Evolutionary conservation across 2,329 filamentous ascomycete genomes (phyloP), one percentile per base, ranked within the genome.

Genomic region (Neurospora sp.): DNA sequence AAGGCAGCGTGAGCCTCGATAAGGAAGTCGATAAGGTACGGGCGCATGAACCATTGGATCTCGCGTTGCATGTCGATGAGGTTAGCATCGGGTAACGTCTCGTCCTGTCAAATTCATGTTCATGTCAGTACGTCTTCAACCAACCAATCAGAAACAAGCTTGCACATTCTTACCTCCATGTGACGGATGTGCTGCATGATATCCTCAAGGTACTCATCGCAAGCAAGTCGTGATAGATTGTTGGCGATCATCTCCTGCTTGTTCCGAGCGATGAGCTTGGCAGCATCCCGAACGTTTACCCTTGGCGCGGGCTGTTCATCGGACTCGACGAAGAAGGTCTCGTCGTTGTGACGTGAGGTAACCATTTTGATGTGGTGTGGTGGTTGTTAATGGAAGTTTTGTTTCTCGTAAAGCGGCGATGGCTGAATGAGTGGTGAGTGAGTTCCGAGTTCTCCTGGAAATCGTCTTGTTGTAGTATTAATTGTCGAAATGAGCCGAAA

Each of bases 11-110:
- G 96, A 67, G 95, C 96, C 86, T 99, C 96, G 77, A 98, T 91
- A 75, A 99, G 88, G 82, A 99, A 99, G 83, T 99, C 96, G 79
- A 99, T 92, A 41, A 99, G 89, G 81, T 97, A 98, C 0, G 96
- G 96, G 77, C 96, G 87, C 96, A 99, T 99, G 83, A 96, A 98
- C 96, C 96, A 99, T 80, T 98, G 93, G 73, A 99, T 98, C 86
- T 99, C 96, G 74, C 94, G 93, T 82, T 99, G 96, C 81, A 98
- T 97, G 80, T 99, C 96, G 80, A 99, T 99, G 41, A 96, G 93
- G 80, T 95, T 95, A 79, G 97, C 95, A 81, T 99, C 96, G 69
- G 96, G 92, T 74, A 98, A 85, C 37, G 96, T 98, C 82, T 96
- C 91, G 77, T 90, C 87, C 87, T 88, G 68, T 67, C 3, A 62